Evolutionary conservation across 371 early-diverging fungal genomes (phyloP).

Genomic region (Circinella umbellata): DNA sequence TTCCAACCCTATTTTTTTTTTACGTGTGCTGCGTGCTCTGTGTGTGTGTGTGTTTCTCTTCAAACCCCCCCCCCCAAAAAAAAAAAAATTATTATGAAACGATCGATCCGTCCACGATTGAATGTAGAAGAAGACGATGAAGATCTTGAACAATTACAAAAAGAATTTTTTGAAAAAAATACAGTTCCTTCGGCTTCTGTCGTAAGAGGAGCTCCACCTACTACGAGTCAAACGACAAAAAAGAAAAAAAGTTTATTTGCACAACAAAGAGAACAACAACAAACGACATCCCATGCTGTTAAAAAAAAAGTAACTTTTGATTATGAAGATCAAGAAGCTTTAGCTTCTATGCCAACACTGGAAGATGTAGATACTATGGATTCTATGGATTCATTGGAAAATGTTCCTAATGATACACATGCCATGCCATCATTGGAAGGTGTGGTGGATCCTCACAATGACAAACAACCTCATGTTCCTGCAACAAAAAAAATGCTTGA

Average conservation of each 20-base stretch:
- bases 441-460: slow-evolving; percentile 33
- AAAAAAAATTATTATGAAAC: no score
- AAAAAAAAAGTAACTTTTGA: not conserved
- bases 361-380: slow-evolving; percentile 8
- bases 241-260: slow-evolving; percentile 50
- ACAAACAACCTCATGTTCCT: slow-evolving; percentile 29
- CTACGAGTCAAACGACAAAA: slow-evolving; percentile 12
- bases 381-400: no score
- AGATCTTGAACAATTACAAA: slow-evolving; percentile 63
- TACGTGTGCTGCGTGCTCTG: no score
- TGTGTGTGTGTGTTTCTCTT: no score
- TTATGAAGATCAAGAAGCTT: slow-evolving; percentile 17
- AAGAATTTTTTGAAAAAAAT: slow-evolving; percentile 53
- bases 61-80: no score
- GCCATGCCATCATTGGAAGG: slow-evolving; percentile 24
- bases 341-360: slow-evolving; percentile 25
- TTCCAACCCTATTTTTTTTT: no score
- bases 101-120: slow-evolving; percentile 27
- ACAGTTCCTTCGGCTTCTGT: slow-evolving; percentile 57
- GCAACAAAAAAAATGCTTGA: slow-evolving; percentile 49
- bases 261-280: slow-evolving; percentile 28
- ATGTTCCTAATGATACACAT: slow-evolving; percentile 9
- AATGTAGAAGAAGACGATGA: slow-evolving; percentile 48
- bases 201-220: slow-evolving; percentile 27
- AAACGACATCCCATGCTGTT: not conserved